Evolutionary conservation across 768 basidiomycete species (phyloP).

Genomic region (Leccinellum rugosiceps): DNA sequence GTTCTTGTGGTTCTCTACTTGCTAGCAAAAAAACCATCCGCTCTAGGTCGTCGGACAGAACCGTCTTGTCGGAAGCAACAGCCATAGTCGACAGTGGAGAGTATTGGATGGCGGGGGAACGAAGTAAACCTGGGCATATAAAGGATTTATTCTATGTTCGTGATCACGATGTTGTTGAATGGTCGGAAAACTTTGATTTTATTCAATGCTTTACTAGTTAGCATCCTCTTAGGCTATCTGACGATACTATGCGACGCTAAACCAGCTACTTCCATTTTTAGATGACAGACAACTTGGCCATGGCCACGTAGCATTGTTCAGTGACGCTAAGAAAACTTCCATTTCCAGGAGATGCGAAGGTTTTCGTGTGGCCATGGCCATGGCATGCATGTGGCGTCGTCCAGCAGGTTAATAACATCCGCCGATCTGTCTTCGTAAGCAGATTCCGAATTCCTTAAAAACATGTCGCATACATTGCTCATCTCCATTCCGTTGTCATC

Average conservation of each 20-base stretch:
- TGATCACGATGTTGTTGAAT: background rate
- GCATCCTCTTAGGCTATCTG: background rate
- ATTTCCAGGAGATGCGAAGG: background rate
- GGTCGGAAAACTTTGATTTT: background rate
- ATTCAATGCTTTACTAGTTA: background rate
- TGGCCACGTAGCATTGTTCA: background rate
- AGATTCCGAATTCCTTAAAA: background rate
- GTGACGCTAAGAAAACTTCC: background rate
- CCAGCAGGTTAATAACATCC: too few relatives aligned
- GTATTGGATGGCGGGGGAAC: background rate
- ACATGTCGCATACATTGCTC: background rate
- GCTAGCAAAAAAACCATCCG: background rate
- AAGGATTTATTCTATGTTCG: background rate
- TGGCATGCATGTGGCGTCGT: background rate
- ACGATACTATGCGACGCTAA: background rate
- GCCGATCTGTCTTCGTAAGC: background rate
- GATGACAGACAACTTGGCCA: background rate
- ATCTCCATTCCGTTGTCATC: background rate
- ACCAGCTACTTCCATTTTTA: background rate
- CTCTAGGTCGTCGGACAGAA: background rate
- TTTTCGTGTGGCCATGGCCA: background rate
- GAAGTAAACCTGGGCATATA: background rate
- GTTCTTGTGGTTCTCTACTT: background rate
- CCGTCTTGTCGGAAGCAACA: background rate
- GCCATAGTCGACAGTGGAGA: background rate